These are phyloP conservation scores for Vitis riparia DNA, from an alignment of 164 flowering plant species.

Conservation along the genomic window DNA sequence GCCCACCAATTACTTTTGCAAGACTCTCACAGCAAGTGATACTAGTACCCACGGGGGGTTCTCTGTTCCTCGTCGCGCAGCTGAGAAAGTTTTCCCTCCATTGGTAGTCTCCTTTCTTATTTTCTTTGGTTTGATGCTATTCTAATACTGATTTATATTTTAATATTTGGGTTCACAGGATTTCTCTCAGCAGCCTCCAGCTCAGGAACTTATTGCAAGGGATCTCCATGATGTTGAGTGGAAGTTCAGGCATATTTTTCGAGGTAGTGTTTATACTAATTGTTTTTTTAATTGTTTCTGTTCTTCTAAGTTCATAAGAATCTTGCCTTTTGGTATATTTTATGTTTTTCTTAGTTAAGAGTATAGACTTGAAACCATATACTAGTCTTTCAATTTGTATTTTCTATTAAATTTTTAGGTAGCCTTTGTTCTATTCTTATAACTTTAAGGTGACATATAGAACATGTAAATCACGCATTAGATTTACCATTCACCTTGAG, in stretches of 20 bases:
- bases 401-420: no score
- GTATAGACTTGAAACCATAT: neutral
- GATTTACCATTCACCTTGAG: no score
- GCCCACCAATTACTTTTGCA: constrained; percentile 88
- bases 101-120: constrained; percentile 41
- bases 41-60: constrained; percentile 95
- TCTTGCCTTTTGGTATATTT: neutral
- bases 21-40: constrained; percentile 88
- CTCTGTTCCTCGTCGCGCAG: constrained; percentile 95
- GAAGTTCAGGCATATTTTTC: constrained; percentile 89
- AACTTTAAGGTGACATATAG: no score
- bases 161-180: constrained; percentile 43
- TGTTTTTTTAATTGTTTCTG: neutral
- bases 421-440: no score
- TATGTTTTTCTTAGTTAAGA: neutral
- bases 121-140: neutral
- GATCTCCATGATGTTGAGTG: constrained; percentile 92
- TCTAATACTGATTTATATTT: constrained; percentile 4
- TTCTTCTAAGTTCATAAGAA: neutral
- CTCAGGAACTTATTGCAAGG: constrained; percentile 85
- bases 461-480: no score
- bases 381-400: no score
- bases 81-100: constrained; percentile 92
- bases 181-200: constrained; percentile 87
- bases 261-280: constrained; percentile 43